Evolutionary conservation across 306 rosid genomes (phyloP), one percentile per base, ranked within the genome.

Genomic region (Dicorynia guianensis): DNA sequence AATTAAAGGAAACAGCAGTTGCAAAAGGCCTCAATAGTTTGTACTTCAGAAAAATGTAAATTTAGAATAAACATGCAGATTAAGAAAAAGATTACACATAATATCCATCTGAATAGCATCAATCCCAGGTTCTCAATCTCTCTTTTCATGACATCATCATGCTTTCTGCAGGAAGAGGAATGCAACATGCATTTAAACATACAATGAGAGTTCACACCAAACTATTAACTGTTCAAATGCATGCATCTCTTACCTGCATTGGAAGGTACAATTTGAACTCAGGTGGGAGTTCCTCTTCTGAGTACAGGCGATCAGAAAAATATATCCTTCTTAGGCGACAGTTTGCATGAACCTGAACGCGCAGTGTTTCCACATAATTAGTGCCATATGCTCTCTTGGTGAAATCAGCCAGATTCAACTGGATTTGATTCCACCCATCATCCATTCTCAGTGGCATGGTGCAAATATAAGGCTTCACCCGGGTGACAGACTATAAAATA

Each of bases 391-490:
- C 99, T 82, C 96, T 92, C 87, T 92, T 83, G 38, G 93, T 92
- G 67, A 95, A 87, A 84, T 95, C 99, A 40, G 84, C 82, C 36
- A 91, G 86, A 84, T 93, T 91, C 57, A 91, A 85, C 81, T 93
- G 97, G 73, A 93, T 91, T 84, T 91, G 96, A 88, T 93, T 93
- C 97, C 98, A 93, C 7, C 98, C 98, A 18, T 93, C 94, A 72
- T 89, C 97, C 96, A 89, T 85, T 74, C 80, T 91, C 79, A 91
- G 87, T 12, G 97, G 96, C 98, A 93, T 93, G 39, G 96, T 91
- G 87, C 97, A 93, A 84, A 93, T 93, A 73, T 91, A 93, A 5
- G 96, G 98, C 81, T 93, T 91, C 69, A 91, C 97, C 63, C 96
- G 84, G 72, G 97, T 93, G 65, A 85, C 85, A 79, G 86, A 93